These are phyloP conservation scores for Lipomyces anomalus DNA, from an alignment of 805 yeast species.

Conservation along the genomic window DNA sequence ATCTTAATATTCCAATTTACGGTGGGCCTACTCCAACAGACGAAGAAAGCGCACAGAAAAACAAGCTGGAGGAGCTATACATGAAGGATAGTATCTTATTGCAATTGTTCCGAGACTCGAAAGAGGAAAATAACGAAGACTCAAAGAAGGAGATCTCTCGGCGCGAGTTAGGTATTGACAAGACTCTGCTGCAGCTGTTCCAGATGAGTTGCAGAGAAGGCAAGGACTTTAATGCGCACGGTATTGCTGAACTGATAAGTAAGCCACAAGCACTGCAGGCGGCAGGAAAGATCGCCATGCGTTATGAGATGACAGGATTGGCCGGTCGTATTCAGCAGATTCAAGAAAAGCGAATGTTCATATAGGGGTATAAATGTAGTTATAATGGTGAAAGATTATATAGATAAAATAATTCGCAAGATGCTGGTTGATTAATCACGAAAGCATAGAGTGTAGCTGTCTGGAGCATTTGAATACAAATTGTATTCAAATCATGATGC, in stretches of 20 bases:
- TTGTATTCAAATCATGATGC: too few species aligned
- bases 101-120: constrained; percentile 25
- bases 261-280: constrained; percentile 78
- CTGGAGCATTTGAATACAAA: too few species aligned
- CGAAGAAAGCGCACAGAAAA: constrained; percentile 5
- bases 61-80: constrained; percentile 21
- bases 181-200: constrained; percentile 68
- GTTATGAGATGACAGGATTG: constrained; percentile 51
- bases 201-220: constrained; percentile 55
- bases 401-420: neutral
- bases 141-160: constrained; percentile 47
- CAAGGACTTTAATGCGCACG: constrained; percentile 58
- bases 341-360: constrained; percentile 48
- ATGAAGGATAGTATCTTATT: constrained; percentile 14
- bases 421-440: neutral
- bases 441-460: too few species aligned
- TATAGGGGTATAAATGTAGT: too few species aligned
- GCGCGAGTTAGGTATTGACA: constrained; percentile 59
- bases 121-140: constrained; percentile 35
- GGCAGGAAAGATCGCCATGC: constrained; percentile 76
- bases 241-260: constrained; percentile 61
- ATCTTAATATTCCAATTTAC: constrained; percentile 58
- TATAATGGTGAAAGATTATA: neutral
- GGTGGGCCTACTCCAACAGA: constrained; percentile 22
- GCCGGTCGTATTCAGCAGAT: constrained; percentile 51